phyloP scores from a whole-genome alignment of 306 rosid species.

The Malus sieversii region DNA sequence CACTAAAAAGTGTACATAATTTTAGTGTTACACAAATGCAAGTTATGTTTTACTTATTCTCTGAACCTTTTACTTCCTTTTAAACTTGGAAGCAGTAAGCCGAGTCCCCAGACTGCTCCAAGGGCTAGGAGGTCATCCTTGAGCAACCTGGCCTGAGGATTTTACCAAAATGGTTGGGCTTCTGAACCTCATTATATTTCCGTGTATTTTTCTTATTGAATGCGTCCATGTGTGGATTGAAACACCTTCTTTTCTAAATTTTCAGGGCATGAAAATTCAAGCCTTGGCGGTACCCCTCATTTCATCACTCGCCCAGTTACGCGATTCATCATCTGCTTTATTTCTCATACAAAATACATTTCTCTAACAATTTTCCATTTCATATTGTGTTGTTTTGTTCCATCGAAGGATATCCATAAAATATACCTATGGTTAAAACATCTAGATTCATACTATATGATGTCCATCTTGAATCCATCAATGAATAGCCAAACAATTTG shows the following conservation, averaged over 20 bases:
- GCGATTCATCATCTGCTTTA: no score
- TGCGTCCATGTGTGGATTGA: background rate
- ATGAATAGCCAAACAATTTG: no score
- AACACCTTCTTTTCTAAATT: background rate
- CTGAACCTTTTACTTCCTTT: background rate
- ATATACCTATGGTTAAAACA: no score
- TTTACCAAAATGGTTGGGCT: slow-evolving; percentile 40
- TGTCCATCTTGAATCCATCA: no score
- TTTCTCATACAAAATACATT: no score
- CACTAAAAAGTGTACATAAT: no score
- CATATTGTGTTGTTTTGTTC: no score
- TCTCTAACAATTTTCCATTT: no score
- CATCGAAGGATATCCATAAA: no score
- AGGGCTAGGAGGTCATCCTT: slow-evolving; percentile 47
- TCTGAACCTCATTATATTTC: background rate
- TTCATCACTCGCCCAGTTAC: no score
- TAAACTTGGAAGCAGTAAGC: slow-evolving; percentile 19
- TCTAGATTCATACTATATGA: no score
- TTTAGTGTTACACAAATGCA: background rate
- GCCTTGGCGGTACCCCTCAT: background rate
- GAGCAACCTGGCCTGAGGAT: slow-evolving; percentile 40
- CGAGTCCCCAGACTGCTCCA: slow-evolving; percentile 25
- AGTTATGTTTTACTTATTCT: background rate
- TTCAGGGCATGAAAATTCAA: slow-evolving; percentile 38
- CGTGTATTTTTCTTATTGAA: background rate